These are phyloP conservation scores for Aspergillus amoenus DNA, from an alignment of 2,329 filamentous ascomycete genomes.

Conservation along the genomic window DNA sequence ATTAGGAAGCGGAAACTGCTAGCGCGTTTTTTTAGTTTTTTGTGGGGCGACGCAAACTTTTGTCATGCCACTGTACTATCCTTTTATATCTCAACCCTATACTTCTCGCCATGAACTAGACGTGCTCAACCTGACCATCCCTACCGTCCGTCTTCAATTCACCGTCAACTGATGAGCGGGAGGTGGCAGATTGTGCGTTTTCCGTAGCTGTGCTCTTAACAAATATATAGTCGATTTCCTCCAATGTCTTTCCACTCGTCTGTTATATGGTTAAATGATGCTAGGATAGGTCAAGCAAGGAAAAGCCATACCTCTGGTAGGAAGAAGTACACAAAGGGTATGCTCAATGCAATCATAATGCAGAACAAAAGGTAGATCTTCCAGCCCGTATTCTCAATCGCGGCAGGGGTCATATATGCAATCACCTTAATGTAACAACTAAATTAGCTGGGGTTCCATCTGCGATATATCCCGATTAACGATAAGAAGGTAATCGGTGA, in stretches of 20 bases:
- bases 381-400: not conserved
- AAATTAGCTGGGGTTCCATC: not conserved
- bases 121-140: no score
- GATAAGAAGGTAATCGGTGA: no score
- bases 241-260: not conserved
- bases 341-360: not conserved
- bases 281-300: not conserved
- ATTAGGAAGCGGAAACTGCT: no score
- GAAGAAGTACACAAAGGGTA: constrained; percentile 1
- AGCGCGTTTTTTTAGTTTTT: no score
- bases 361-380: not conserved
- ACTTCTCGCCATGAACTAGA: no score
- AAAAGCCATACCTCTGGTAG: not conserved
- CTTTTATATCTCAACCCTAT: no score
- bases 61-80: no score
- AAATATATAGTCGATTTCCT: constrained; percentile 5
- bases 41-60: no score
- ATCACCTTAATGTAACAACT: not conserved
- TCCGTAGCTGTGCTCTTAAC: not conserved
- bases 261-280: not conserved
- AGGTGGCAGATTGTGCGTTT: not conserved
- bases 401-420: not conserved
- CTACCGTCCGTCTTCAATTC: not conserved
- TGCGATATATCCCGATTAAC: no score
- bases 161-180: not conserved